Evolutionary conservation across 805 yeast genomes (phyloP).

Genomic region (Metschnikowia anglica): DNA sequence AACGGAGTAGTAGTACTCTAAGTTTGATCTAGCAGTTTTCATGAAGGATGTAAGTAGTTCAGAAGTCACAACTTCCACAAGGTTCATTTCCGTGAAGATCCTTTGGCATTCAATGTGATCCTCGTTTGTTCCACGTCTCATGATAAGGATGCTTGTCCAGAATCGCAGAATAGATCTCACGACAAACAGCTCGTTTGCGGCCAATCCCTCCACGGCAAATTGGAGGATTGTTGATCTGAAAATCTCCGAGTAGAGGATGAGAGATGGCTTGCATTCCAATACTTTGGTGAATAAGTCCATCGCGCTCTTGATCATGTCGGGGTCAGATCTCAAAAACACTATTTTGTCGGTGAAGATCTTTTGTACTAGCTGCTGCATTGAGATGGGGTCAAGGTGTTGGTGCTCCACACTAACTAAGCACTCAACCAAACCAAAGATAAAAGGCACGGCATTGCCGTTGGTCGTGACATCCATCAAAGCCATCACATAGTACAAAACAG

Average conservation of each 20-base stretch:
- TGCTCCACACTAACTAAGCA: conserved; percentile 42
- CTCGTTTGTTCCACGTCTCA: conserved; percentile 45
- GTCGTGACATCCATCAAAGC: conserved; percentile 14
- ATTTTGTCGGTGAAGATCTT: conserved; percentile 38
- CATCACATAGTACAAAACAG: conserved; percentile 11
- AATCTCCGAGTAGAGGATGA: conserved; percentile 37
- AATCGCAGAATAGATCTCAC: conserved; percentile 52
- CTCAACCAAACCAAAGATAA: conserved; percentile 46
- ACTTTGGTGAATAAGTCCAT: conserved; percentile 52
- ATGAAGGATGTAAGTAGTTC: conserved; percentile 37
- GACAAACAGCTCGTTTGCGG: conserved; percentile 54
- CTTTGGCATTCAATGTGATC: conserved; percentile 39
- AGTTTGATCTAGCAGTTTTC: conserved; percentile 53
- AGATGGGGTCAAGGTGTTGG: conserved; percentile 28
- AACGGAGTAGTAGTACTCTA: conserved; percentile 56
- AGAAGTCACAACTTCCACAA: conserved; percentile 28
- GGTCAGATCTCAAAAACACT: conserved; percentile 46
- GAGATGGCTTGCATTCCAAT: conserved; percentile 48
- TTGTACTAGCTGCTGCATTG: conserved; percentile 37
- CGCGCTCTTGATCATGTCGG: conserved; percentile 56
- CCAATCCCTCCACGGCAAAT: conserved; percentile 40
- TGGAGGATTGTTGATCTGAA: conserved; percentile 25
- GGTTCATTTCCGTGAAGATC: conserved; percentile 15
- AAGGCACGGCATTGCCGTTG: conserved; percentile 39
- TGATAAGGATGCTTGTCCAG: conserved; percentile 50